A percentile compares a stretch with the other conserved stretches of the same genome.
These are phyloP conservation scores for Amaranthus hypochondriacus DNA, from an alignment of 148 eudicot species.

Conservation along the genomic window DNA sequence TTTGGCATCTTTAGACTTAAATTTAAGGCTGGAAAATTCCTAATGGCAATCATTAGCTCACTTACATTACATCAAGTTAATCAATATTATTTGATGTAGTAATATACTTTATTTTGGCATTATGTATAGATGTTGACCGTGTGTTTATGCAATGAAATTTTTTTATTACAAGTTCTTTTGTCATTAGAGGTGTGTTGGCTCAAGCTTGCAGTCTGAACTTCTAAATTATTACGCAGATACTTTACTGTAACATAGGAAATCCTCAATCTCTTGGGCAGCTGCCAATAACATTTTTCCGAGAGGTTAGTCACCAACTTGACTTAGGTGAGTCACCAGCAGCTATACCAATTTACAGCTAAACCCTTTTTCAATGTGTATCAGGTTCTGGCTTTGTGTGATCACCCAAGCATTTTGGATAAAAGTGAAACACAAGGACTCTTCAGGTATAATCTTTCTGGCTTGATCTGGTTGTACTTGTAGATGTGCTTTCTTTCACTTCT, in stretches of 20 bases:
- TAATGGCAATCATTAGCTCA: too few relatives aligned
- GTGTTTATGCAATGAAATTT: too few relatives aligned
- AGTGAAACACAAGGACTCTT: constrained; percentile 79
- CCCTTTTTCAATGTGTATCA: constrained; percentile 19
- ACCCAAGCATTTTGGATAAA: constrained; percentile 77
- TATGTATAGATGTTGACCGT: too few relatives aligned
- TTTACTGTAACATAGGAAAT: constrained; percentile 94
- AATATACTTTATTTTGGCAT: too few relatives aligned
- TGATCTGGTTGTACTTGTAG: neutral
- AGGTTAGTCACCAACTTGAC: constrained; percentile 39
- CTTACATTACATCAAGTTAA: too few relatives aligned
- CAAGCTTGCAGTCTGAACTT: constrained; percentile 10
- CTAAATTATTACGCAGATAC: constrained; percentile 46
- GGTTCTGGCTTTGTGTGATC: constrained; percentile 92
- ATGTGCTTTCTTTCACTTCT: neutral
- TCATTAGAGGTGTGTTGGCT: neutral
- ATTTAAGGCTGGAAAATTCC: too few relatives aligned
- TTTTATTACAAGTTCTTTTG: neutral
- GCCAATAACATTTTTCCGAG: constrained; percentile 90
- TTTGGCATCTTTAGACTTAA: too few relatives aligned
- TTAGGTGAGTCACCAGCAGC: neutral
- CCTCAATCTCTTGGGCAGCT: constrained; percentile 93
- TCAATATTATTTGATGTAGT: too few relatives aligned
- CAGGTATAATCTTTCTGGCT: constrained; percentile 44
- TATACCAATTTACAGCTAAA: neutral